phyloP scores from a whole-genome alignment of 2,329 filamentous ascomycete genomes.

The Aspergillus hiratsukae region DNA sequence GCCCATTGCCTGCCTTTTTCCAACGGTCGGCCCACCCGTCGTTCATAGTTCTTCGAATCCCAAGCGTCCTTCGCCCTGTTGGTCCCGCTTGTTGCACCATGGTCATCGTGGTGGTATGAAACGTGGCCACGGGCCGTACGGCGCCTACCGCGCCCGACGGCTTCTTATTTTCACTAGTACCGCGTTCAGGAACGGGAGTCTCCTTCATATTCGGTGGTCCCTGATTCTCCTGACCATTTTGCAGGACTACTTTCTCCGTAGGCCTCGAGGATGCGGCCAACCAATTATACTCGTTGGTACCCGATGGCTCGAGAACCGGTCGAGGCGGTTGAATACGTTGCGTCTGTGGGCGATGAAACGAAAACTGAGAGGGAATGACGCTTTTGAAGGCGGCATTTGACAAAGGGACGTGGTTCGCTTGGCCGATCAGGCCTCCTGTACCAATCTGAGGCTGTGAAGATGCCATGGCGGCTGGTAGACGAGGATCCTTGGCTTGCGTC shows the following conservation, averaged over 20 bases:
- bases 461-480: constrained; percentile 10
- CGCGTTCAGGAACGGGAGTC: constrained; percentile 12
- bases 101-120: constrained; percentile 40
- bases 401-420: constrained; percentile 2
- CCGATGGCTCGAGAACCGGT: constrained; percentile 29
- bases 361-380: constrained; percentile 19
- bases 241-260: constrained; percentile 16
- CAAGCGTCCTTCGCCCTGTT: constrained; percentile 34
- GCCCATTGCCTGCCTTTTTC: constrained; percentile 26
- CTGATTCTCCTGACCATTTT: constrained; percentile 7
- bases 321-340: constrained; percentile 28
- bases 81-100: constrained; percentile 24
- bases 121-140: constrained; percentile 29
- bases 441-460: constrained; percentile 8
- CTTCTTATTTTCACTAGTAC: constrained; percentile 23
- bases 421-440: constrained; percentile 7
- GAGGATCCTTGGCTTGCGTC: constrained; percentile 13
- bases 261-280: constrained; percentile 23
- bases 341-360: constrained; percentile 28
- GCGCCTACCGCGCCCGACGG: constrained; percentile 13
- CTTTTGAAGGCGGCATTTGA: constrained; percentile 8
- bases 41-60: constrained; percentile 40
- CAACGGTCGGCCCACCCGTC: constrained; percentile 39
- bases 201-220: constrained; percentile 5
- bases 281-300: constrained; percentile 34